These are phyloP conservation scores for Coffea canephora DNA, from an alignment of 257 asterid genomes.

Conservation along the genomic window DNA sequence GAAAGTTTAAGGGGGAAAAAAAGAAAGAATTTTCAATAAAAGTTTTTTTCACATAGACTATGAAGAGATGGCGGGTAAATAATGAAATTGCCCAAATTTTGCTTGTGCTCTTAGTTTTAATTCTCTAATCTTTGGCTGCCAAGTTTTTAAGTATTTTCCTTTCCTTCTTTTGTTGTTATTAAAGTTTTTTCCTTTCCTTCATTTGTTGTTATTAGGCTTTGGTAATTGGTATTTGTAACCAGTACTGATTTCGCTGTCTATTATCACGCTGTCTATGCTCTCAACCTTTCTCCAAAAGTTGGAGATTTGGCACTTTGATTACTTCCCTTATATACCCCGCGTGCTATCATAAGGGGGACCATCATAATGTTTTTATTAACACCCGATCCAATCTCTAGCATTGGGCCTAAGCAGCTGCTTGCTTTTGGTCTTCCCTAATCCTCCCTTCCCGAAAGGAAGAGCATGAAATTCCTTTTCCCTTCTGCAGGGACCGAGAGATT, in stretches of 20 bases:
- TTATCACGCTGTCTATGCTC: neutral
- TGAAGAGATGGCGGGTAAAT: neutral
- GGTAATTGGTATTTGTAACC: neutral
- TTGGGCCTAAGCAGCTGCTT: neutral
- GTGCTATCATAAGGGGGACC: neutral
- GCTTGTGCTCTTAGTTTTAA: no score
- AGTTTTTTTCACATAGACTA: neutral
- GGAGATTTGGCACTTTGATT: neutral
- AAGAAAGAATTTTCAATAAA: neutral
- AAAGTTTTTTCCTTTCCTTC: no score
- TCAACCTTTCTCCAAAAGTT: constrained; percentile 3
- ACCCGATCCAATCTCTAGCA: no score
- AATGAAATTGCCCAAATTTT: neutral
- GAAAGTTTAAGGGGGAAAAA: neutral
- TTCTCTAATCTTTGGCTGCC: no score
- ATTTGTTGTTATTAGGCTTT: neutral
- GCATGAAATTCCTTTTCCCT: no score
- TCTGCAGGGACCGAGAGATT: no score
- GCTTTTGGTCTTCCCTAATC: no score
- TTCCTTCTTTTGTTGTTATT: neutral
- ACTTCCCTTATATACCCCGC: neutral
- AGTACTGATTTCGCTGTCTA: neutral
- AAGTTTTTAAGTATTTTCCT: no score
- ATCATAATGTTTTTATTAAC: no score
- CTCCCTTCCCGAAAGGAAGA: no score